Conservation (phyloP, 2,329 filamentous ascomycete species). For the Talaromyces amestolkiae region DNA sequence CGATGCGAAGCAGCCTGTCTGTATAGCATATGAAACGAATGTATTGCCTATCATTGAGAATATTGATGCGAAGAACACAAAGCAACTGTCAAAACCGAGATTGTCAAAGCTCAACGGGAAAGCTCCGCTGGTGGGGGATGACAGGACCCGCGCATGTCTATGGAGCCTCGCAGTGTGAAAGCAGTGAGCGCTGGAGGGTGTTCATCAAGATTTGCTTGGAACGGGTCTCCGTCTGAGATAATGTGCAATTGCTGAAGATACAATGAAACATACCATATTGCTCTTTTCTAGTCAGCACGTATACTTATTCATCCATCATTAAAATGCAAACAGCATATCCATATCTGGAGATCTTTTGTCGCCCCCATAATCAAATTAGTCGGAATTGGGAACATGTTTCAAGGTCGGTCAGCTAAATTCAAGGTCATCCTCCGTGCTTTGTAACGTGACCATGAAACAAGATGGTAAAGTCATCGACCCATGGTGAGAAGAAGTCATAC, state of each 20-base stretch:
- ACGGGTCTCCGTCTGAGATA: neutral
- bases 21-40: neutral
- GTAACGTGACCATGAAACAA: neutral
- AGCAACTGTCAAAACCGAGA: neutral
- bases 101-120: constrained; percentile 3
- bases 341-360: neutral
- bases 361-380: neutral
- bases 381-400: neutral
- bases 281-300: neutral
- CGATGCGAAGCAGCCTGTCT: neutral
- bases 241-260: neutral
- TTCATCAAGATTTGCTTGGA: neutral
- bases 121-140: constrained; percentile 7
- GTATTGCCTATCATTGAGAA: neutral
- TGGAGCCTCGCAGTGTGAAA: neutral
- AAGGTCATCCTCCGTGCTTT: neutral
- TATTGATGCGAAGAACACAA: neutral
- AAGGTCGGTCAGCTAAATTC: neutral
- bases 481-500: neutral
- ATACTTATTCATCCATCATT: neutral
- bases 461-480: neutral
- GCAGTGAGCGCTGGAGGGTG: neutral
- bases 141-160: constrained; percentile 4
- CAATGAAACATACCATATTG: neutral
- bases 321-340: neutral